Evolutionary conservation across 192 early-diverging fungal genomes (phyloP), one percentile per base, ranked within the genome.

Genomic region (Rhizoclosmatium globosum): DNA sequence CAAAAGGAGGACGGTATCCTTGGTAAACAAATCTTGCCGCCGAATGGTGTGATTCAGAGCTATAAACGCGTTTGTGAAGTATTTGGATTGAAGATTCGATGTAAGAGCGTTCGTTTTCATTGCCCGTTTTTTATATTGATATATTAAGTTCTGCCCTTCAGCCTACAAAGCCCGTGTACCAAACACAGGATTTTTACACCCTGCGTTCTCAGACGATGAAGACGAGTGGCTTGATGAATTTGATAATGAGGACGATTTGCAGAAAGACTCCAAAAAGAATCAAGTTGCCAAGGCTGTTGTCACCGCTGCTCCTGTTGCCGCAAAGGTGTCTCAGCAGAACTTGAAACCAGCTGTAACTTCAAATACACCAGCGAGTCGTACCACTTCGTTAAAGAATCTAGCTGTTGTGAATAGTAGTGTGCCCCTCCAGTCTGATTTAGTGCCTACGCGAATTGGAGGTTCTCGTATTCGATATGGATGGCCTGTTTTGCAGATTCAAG

Each of bases 401-500:
- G 67, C 58, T 46, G 48, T 45, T n/a, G 53, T 68, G 64, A 41
- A 42, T 3, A 44, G 7, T 48, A 21, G 41, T 68, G 47, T 71
- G 21, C 17, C 48, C 15, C 50, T 15, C 50, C 17, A 47, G 44
- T 31, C 31, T 31, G 31, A 31, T 31, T 31, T 31, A 31, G 31
- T 13, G 19, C 48, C 7, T 57, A 43, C 47, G 7, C 15, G 23
- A 39, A 44, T 2, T 21, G n/a, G 19, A 3, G 38, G 15, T 4
- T 66, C 60, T 21, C 60, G 79, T n/a, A 31, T 81, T 31, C 44
- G 84, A 4, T 88, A 83, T 80, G 94, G 94, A 2, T 95, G 94
- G 94, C 91, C 94, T 41, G 87, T 88, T 43, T 77, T 96, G 43
- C 94, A 94, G 78, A 92, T 95, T 57, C 91, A 92, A 79, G 86